These are phyloP conservation scores for Coniochaeta ligniaria DNA, from an alignment of 2,329 filamentous ascomycete species.

Conservation along the genomic window DNA sequence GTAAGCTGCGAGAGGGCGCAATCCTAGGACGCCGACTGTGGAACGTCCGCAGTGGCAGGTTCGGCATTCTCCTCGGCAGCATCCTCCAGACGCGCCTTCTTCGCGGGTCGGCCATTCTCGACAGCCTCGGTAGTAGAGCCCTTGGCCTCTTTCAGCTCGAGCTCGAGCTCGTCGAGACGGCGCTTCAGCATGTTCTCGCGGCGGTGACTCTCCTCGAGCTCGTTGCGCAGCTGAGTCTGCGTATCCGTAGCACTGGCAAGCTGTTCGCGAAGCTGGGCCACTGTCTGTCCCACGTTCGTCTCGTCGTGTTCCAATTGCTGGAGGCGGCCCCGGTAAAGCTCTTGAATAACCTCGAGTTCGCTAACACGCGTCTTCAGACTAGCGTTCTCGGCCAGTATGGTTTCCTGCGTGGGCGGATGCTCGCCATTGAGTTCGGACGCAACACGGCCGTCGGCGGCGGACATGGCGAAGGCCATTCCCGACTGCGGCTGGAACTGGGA, in stretches of 20 bases:
- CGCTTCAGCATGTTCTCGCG: constrained; percentile 78
- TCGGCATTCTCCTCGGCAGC: constrained; percentile 1
- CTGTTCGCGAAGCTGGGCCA: constrained; percentile 49
- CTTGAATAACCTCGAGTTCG: constrained; percentile 92
- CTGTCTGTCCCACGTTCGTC: constrained; percentile 47
- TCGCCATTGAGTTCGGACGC: constrained; percentile 46
- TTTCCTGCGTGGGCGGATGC: constrained; percentile 71
- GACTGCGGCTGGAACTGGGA: constrained; percentile 57
- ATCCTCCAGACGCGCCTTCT: constrained; percentile 22
- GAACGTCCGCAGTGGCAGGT: constrained; percentile 1
- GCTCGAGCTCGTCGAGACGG: constrained; percentile 71
- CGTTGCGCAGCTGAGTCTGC: constrained; percentile 43
- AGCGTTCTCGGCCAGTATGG: constrained; percentile 72
- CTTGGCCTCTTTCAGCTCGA: constrained; percentile 37
- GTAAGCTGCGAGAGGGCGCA: too few relatives aligned
- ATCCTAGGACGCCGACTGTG: not conserved
- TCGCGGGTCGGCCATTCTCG: constrained; percentile 19
- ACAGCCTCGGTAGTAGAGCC: constrained; percentile 16
- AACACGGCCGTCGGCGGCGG: constrained; percentile 44
- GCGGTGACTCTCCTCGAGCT: constrained; percentile 69
- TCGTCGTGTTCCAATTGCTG: constrained; percentile 60
- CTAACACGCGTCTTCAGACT: constrained; percentile 91
- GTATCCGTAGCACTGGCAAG: constrained; percentile 37
- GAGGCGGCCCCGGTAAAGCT: constrained; percentile 68
- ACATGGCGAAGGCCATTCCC: constrained; percentile 41